These are phyloP conservation scores for Diaporthe citrichinensis DNA, from an alignment of 2,329 filamentous ascomycete species.

Conservation along the genomic window DNA sequence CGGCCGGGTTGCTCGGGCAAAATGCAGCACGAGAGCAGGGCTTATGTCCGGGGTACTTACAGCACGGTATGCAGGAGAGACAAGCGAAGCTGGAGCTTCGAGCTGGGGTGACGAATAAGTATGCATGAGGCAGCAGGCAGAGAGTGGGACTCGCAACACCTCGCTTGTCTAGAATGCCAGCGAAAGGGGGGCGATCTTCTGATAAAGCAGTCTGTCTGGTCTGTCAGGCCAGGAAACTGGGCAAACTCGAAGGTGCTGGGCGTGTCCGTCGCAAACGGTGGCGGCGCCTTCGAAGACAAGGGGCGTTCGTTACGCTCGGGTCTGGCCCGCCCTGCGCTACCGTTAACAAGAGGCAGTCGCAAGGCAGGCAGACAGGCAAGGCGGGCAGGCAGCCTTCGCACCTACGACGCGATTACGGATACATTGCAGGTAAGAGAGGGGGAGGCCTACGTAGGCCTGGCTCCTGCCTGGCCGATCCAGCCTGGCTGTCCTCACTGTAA, in stretches of 20 bases:
- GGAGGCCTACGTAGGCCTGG: constrained; percentile 14
- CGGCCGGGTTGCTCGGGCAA: constrained; percentile 31
- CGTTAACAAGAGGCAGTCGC: neutral
- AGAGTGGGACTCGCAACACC: constrained; percentile 31
- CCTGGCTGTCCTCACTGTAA: neutral
- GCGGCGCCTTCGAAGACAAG: neutral
- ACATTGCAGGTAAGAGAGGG: neutral
- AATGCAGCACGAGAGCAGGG: constrained; percentile 4
- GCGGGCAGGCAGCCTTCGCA: constrained; percentile 12
- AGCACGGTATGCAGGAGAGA: neutral
- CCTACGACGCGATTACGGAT: neutral
- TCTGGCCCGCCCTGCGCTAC: neutral
- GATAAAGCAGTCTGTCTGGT: constrained; percentile 1
- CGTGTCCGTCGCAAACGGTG: constrained; percentile 27
- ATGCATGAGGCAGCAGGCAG: constrained; percentile 31
- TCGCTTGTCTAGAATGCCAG: constrained; percentile 28
- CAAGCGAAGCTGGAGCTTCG: neutral
- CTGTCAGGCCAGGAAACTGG: neutral
- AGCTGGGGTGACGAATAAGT: constrained; percentile 10
- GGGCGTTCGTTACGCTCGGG: constrained; percentile 6
- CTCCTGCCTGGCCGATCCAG: constrained; percentile 6
- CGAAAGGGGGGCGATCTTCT: constrained; percentile 31
- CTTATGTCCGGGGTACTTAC: constrained; percentile 7
- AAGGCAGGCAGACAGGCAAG: neutral
- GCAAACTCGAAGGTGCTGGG: constrained; percentile 15